These are phyloP conservation scores for Balansia obtecta DNA, from an alignment of 2,329 filamentous ascomycete genomes.

Conservation along the genomic window DNA sequence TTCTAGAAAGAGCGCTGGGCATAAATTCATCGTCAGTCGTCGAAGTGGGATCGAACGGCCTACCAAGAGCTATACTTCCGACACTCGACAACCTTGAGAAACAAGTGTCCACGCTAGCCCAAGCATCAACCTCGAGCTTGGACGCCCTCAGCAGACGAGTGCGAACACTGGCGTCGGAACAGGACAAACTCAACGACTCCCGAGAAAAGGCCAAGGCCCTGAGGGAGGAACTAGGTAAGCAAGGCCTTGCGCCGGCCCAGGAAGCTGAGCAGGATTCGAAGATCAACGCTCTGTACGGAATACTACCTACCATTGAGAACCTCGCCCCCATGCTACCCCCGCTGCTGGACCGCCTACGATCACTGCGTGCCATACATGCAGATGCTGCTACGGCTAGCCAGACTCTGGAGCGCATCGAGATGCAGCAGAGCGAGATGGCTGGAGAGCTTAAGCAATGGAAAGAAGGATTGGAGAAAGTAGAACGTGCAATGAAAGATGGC, in stretches of 20 bases:
- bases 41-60: slow-evolving; percentile 42
- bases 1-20: slow-evolving; percentile 72
- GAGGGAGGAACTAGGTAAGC: slow-evolving; percentile 44
- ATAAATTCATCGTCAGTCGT: slow-evolving; percentile 58
- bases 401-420: slow-evolving; percentile 65
- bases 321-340: slow-evolving; percentile 75
- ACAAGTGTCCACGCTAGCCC: slow-evolving; percentile 64
- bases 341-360: slow-evolving; percentile 73
- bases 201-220: slow-evolving; percentile 49
- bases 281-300: slow-evolving; percentile 83
- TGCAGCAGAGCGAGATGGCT: slow-evolving; percentile 68
- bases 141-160: slow-evolving; percentile 61
- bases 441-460: slow-evolving; percentile 78
- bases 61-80: slow-evolving; percentile 62
- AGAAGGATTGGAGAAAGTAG: slow-evolving; percentile 66
- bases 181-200: slow-evolving; percentile 56
- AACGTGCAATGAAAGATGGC: slow-evolving; percentile 58
- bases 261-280: slow-evolving; percentile 67
- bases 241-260: slow-evolving; percentile 29
- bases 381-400: slow-evolving; percentile 74
- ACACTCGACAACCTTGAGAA: slow-evolving; percentile 70
- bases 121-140: slow-evolving; percentile 59
- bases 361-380: slow-evolving; percentile 71
- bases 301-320: slow-evolving; percentile 76
- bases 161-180: slow-evolving; percentile 57